Evolutionary conservation across 2,329 filamentous ascomycete species (phyloP).

Genomic region (Pyrenochaeta sp.): DNA sequence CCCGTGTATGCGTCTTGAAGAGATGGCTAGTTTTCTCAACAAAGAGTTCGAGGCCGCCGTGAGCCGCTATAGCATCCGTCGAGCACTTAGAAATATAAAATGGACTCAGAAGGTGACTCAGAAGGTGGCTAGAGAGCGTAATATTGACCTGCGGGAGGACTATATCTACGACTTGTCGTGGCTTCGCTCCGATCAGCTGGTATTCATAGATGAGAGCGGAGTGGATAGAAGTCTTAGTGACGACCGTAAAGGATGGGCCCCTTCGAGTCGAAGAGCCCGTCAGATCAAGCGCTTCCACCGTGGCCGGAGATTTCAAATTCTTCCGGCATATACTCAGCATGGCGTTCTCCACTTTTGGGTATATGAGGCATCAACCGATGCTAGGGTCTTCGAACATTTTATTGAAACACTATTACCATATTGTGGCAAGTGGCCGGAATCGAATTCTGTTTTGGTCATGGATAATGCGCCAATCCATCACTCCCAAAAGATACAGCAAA

Average conservation of each 20-base stretch:
- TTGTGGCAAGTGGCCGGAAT: neutral
- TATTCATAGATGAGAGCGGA: too few relatives aligned
- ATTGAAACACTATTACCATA: neutral
- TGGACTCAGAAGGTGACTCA: slow-evolving; percentile 1
- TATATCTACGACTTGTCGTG: slow-evolving; percentile 8
- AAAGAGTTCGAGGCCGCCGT: too few relatives aligned
- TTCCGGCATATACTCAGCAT: slow-evolving; percentile 9
- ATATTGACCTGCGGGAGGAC: too few relatives aligned
- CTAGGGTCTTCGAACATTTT: slow-evolving; percentile 4
- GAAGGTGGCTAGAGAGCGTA: slow-evolving; percentile 4
- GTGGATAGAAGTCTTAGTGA: too few relatives aligned
- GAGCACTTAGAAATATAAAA: neutral
- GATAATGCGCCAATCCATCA: slow-evolving; percentile 7
- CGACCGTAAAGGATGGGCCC: too few relatives aligned
- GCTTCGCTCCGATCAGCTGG: slow-evolving; percentile 5
- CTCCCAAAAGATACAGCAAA: neutral
- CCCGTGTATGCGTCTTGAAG: too few relatives aligned
- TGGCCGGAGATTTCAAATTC: slow-evolving; percentile 5
- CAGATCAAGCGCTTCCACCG: too few relatives aligned
- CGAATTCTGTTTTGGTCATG: neutral
- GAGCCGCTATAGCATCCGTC: too few relatives aligned
- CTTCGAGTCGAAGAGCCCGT: too few relatives aligned
- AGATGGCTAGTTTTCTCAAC: too few relatives aligned
- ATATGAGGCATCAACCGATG: slow-evolving; percentile 3
- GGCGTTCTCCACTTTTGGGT: slow-evolving; percentile 3